Evolutionary conservation across 805 yeast genomes (phyloP), one percentile per base, ranked within the genome.

Genomic region (Ogataea pignaliae): DNA sequence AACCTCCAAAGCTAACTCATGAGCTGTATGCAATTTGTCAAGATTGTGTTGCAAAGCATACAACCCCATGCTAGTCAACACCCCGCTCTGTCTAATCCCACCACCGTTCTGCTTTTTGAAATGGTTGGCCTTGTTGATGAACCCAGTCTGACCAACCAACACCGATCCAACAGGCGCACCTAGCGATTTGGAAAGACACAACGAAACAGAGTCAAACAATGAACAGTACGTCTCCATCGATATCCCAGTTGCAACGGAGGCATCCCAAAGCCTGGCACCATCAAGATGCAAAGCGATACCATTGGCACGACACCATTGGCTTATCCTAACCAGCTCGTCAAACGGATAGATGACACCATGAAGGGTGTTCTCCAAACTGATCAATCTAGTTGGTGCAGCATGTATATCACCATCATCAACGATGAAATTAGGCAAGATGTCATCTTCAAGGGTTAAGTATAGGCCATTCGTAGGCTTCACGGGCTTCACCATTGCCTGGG

Each of bases 101-200:
- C 96, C 96, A 61, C 97, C 97, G 52, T 78, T 77, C 67, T 88
- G 96, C 58, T 88, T 88, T 54, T 85, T 83, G 69, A 88, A 83
- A 66, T 88, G 93, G 61, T 79, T 82, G 39, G 90, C 85, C 57
- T 78, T 82, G 53, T 71, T 69, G 50, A 87, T 81, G 52, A 81
- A 76, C 39, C 69, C 66, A 33, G 61, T 56, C 39, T 71, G 69
- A 37, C 95, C 90, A 35, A 88, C 96, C 40, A 88, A 72, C 6
- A 89, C 77, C 16, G 93, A 83, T 3, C 97, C 97, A 58, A 88
- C 79, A 43, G 97, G 96, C 2, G 96, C 96, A 47, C 95, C 95
- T 57, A 88, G 70, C 10, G 93, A 84, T 64, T 88, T 88, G 37
- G 95, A 86, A 37, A 88, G 66, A 65, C 97, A 88, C 43, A 88